phyloP scores from a whole-genome alignment of 116 monocot species.

The Papilionanthe hybrid region DNA sequence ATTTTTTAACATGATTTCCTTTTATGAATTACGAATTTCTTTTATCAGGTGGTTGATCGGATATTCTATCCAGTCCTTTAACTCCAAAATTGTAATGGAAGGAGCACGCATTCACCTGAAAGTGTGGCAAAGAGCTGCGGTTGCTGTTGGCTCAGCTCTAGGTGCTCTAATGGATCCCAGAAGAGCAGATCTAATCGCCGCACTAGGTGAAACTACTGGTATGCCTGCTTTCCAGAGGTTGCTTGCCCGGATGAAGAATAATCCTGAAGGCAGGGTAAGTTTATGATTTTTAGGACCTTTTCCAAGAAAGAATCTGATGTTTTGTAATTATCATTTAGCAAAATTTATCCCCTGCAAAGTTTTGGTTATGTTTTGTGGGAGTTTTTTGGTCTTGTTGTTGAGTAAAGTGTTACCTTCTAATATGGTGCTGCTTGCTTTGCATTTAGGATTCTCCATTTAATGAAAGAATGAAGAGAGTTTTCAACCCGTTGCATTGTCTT shows the following conservation, averaged over 20 bases:
- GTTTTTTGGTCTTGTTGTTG: no score
- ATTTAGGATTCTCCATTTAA: no score
- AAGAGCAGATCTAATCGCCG: conserved; percentile 93
- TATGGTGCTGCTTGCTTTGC: no score
- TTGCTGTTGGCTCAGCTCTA: conserved; percentile 77
- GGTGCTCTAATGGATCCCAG: conserved; percentile 82
- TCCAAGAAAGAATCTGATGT: neutral
- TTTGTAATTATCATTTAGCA: neutral
- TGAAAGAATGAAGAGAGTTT: no score
- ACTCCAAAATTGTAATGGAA: conserved; percentile 23
- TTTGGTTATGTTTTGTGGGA: neutral
- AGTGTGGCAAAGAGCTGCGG: conserved; percentile 86
- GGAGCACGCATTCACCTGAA: conserved; percentile 56
- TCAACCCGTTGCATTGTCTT: no score
- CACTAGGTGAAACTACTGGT: conserved; percentile 90
- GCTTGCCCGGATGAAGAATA: conserved; percentile 72
- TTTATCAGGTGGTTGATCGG: neutral
- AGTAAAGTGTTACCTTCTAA: no score
- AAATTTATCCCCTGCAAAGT: neutral
- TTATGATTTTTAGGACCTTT: neutral
- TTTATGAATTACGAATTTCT: neutral
- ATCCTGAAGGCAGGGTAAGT: conserved; percentile 74
- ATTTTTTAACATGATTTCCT: neutral
- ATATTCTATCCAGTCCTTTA: neutral
- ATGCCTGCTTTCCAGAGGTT: conserved; percentile 74